These are phyloP conservation scores for Telopea speciosissima DNA, from an alignment of 177 flowering plant species.

Conservation along the genomic window DNA sequence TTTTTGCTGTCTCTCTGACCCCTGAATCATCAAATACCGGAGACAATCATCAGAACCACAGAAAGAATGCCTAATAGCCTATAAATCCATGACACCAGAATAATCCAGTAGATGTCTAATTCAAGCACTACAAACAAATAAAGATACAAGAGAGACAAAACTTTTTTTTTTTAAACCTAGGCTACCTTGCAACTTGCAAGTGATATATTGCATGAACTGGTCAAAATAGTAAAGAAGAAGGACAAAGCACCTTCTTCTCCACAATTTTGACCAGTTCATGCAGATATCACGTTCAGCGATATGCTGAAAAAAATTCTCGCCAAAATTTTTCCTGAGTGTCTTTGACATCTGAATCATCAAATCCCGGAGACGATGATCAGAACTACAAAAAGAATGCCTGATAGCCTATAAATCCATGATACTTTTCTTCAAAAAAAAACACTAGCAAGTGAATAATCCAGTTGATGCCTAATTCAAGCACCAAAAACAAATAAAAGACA, in stretches of 20 bases:
- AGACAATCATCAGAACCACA: background rate
- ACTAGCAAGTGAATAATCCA: no score
- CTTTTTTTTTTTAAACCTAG: no score
- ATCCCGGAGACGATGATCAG: background rate
- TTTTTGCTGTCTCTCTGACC: slow-evolving; percentile 89
- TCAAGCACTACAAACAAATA: background rate
- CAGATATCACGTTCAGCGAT: slow-evolving; percentile 85
- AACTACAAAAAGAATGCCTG: background rate
- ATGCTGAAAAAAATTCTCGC: slow-evolving; percentile 68
- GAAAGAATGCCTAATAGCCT: background rate
- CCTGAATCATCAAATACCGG: slow-evolving; percentile 37
- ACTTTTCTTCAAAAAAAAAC: no score
- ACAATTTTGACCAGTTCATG: slow-evolving; percentile 96
- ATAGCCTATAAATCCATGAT: background rate
- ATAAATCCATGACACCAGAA: background rate
- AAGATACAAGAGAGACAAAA: background rate
- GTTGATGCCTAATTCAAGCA: background rate
- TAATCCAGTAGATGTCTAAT: background rate
- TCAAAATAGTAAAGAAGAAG: background rate
- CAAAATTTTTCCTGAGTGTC: slow-evolving; percentile 92
- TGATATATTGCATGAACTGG: no score
- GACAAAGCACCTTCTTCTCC: slow-evolving; percentile 66
- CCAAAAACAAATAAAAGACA: background rate
- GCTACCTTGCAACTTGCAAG: no score
- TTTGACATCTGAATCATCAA: slow-evolving; percentile 63